Base-by-base conservation (phyloP, 495 filamentous ascomycete genomes). In the Aspergillus conjunctus region DNA sequence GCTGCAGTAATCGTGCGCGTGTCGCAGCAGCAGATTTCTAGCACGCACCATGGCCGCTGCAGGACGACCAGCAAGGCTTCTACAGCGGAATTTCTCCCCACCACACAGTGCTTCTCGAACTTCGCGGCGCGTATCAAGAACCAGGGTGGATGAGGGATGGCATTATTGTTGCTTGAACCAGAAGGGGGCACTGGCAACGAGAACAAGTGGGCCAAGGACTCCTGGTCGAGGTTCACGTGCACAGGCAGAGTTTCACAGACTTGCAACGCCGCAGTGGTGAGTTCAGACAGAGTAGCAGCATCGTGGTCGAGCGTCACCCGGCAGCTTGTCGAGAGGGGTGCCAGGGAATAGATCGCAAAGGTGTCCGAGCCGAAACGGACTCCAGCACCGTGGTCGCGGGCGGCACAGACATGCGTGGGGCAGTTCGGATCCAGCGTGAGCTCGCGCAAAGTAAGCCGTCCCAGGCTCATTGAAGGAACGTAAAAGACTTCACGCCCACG, bases 21-120 rank as follows among this genome's bases (percentile, higher is more conserved):
- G 18, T 66, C 58, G 55, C 60, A 60, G 43, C 64, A 68, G 39
- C 66, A 68, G 14, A 66, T 33, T 45, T 68, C 66, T 4, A 68
- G 61, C 8, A 68, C 55, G 54, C 66, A 68, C 66, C 66, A 68
- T 10, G 66, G 66, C 9, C 61, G 66, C 43, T 66, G 66, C 17
- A 66, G 61, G 18, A 68, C 33, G 5, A 64, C 45, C 1, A 68
- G 51, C 3, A 68, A 46, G 12, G 66, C 58, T 34, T 63, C 45
- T 17, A 63, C 43, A 10, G 34, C 15, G 18, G 57, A 52, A 7
- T 41, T 37, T 0, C 31, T 54, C 8, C 63, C 66, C 7, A 68
- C 15, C 21, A 68, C 61, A 58, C 61, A 63, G 21, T 68, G 66
- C 18, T 57, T 58, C 17, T 54, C n/a, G 11, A 56, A 61, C 30